phyloP scores from a whole-genome alignment of 148 eudicot species.

The Fallopia convolvulus region DNA sequence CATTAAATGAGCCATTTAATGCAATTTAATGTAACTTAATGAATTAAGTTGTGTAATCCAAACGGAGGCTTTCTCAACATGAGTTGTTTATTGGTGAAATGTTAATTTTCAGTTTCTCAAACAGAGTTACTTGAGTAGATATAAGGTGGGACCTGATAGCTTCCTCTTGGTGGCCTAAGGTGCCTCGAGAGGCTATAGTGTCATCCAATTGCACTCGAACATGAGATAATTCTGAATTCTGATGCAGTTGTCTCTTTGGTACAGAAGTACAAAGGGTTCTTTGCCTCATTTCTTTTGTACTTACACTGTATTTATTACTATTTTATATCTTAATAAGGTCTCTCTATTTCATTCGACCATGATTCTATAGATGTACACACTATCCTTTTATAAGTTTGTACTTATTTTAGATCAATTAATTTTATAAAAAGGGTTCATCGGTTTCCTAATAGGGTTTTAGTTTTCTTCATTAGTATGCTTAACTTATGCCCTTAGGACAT shows the following conservation, averaged over 20 bases:
- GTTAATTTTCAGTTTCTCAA: not conserved
- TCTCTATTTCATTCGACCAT: not conserved
- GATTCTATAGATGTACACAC: not conserved
- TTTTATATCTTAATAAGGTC: not conserved
- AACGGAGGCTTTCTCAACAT: not conserved
- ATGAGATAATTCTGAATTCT: not conserved
- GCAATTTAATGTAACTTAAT: too few relatives aligned
- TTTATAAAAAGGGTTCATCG: too few relatives aligned
- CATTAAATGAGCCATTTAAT: too few relatives aligned
- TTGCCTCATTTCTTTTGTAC: not conserved
- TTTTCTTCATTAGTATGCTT: too few relatives aligned
- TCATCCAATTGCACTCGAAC: not conserved
- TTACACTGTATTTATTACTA: not conserved
- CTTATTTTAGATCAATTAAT: too few relatives aligned
- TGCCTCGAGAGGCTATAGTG: not conserved
- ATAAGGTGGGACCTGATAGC: not conserved
- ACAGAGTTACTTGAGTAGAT: not conserved
- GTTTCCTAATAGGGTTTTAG: too few relatives aligned
- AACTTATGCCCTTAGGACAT: too few relatives aligned
- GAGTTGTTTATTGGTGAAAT: not conserved
- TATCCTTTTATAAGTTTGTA: not conserved
- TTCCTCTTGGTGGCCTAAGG: not conserved
- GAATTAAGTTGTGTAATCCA: too few relatives aligned
- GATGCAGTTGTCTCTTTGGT: not conserved
- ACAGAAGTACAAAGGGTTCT: not conserved